A percentile compares a stretch with the other conserved stretches of the same genome.
Conservation (phyloP, 163 green algal genomes). For the Coccomyxa subellipsoidea region DNA sequence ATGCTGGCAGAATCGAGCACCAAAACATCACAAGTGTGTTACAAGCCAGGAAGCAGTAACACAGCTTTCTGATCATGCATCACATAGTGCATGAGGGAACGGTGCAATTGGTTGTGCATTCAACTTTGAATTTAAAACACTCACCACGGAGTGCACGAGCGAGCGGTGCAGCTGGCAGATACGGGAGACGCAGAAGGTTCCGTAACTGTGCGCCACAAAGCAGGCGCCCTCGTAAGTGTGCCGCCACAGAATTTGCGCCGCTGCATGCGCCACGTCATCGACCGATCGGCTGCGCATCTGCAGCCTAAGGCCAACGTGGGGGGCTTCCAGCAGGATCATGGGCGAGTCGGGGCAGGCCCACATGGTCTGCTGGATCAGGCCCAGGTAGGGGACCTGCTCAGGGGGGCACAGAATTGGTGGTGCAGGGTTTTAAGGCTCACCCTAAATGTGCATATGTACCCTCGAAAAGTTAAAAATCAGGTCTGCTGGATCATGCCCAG, state of each 20-base stretch:
- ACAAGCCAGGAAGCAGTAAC: too few species aligned
- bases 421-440: too few species aligned
- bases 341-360: constrained; percentile 21
- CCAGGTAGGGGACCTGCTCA: constrained; percentile 46
- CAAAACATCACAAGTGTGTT: too few species aligned
- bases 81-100: constrained; percentile 37
- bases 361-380: constrained; percentile 38
- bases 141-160: constrained; percentile 39
- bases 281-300: constrained; percentile 24
- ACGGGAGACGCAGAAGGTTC: constrained; percentile 45
- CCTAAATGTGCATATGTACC: too few species aligned
- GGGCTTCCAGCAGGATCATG: constrained; percentile 37
- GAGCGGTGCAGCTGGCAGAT: constrained; percentile 40
- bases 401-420: too few species aligned
- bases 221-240: constrained; percentile 29
- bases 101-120: constrained; percentile 41
- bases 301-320: constrained; percentile 34
- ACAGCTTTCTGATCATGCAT: background rate
- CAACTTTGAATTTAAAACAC: too few species aligned
- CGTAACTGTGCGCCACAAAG: constrained; percentile 50
- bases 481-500: too few species aligned
- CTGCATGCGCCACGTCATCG: constrained; percentile 38
- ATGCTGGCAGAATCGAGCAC: too few species aligned
- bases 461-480: too few species aligned
- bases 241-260: constrained; percentile 25